Base-by-base conservation (phyloP, 352 stramenopile species). In the Phytopythium ostracodes region DNA sequence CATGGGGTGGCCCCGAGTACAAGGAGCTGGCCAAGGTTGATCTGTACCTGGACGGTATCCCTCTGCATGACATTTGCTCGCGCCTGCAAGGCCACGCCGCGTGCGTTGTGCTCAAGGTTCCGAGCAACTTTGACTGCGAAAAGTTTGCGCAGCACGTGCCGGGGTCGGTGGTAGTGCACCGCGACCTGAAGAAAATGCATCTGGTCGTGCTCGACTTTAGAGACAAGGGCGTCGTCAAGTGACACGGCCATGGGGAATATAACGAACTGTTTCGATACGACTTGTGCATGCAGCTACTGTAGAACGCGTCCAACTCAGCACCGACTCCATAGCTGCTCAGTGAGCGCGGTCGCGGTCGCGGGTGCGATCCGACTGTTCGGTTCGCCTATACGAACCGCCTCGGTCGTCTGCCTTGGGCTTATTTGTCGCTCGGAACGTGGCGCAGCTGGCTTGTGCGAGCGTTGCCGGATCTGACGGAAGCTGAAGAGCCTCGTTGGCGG, bases 1-100 rank as follows among this genome's bases (percentile, higher is more conserved):
- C 86, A 57, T 94, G 86, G 86, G 86, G 86, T 35, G 86, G 86
- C 10, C 80, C 80, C 1, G 84, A 93, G 65, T 94, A 94, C 71
- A 89, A 89, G 52, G 77, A 88, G 29, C 77, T 84, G 9, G 72
- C 77, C 2, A 81, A 78, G 33, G 77, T 94, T 31, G 81, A 92
- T 55, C 66, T 94, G 2, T 91, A 81, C 35, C 77, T 94, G 11
- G 84, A 76, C 46, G 73, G 75, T 9, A 49, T 80, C 14, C 81
- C 81, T 14, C 72, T 93, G 53, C 75, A 90, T 52, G 74, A 81
- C 17, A 80, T 93, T 54, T 92, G 82, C 55, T 68, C 75, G 51
- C 68, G 64, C 40, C 62, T 92, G 27, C 56, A 80, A 33, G 65
- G 70, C 6, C 69, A 63, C 27, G 60, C 80, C 44, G 72, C 87